These are phyloP conservation scores for Apiospora phragmitis DNA, from an alignment of 2,329 filamentous ascomycete species.

Conservation along the genomic window DNA sequence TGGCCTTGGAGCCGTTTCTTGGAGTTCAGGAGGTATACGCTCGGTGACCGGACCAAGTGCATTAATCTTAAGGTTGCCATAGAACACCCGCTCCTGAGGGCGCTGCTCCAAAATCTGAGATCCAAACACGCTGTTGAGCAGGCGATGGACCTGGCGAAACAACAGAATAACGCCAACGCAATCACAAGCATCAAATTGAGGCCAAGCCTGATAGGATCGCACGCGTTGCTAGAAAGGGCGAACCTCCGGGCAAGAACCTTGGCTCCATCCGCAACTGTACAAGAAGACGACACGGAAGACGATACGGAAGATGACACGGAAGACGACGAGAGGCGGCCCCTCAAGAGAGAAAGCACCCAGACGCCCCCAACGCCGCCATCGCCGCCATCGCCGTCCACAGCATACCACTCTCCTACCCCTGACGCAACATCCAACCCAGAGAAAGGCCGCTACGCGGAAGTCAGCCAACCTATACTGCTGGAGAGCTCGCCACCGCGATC, in stretches of 20 bases:
- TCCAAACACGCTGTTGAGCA: not conserved
- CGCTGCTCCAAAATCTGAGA: not conserved
- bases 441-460: too few species aligned
- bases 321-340: not conserved
- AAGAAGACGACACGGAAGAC: not conserved
- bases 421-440: not conserved
- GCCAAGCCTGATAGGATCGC: not conserved
- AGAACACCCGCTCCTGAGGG: not conserved
- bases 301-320: not conserved
- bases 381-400: not conserved
- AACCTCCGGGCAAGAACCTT: not conserved
- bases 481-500: too few species aligned
- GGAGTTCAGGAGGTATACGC: conserved; percentile 21
- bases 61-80: not conserved
- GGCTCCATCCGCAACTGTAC: not conserved
- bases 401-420: not conserved
- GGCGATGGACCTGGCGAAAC: not conserved
- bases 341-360: not conserved
- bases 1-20: conserved; percentile 23
- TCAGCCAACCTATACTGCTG: too few species aligned
- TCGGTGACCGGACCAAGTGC: conserved; percentile 14
- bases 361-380: too few species aligned
- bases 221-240: not conserved
- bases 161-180: not conserved
- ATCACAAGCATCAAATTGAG: not conserved